phyloP scores from a whole-genome alignment of 2,329 filamentous ascomycete species.

The Fusarium abutilonis region DNA sequence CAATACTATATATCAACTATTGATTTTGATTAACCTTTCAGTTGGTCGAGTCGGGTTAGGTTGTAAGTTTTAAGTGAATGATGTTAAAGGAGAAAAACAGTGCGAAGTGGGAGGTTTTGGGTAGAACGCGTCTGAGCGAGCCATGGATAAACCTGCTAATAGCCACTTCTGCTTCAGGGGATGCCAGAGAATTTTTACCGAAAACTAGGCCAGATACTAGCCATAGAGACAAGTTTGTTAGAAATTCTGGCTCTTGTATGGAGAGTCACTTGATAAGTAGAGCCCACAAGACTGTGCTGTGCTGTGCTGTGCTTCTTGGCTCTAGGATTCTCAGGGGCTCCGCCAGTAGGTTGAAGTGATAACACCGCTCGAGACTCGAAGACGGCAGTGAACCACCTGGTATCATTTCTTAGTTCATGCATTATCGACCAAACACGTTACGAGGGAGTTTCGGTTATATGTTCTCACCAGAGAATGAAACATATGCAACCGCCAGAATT shows the following conservation, averaged over 20 bases:
- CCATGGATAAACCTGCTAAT: too few relatives aligned
- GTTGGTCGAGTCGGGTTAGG: too few relatives aligned
- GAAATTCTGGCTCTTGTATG: too few relatives aligned
- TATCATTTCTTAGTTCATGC: background rate
- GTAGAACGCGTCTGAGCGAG: too few relatives aligned
- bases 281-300: too few relatives aligned
- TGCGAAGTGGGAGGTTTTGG: background rate
- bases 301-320: background rate
- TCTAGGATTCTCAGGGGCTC: background rate
- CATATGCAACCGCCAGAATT: background rate
- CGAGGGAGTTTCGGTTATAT: background rate
- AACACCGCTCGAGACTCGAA: background rate
- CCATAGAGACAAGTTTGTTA: too few relatives aligned
- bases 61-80: background rate
- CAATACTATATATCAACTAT: background rate
- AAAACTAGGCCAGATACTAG: too few relatives aligned
- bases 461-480: background rate
- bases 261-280: too few relatives aligned
- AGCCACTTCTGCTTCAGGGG: background rate
- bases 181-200: background rate
- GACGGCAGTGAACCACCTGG: too few relatives aligned
- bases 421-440: background rate
- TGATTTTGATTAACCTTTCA: background rate
- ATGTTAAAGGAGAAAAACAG: background rate
- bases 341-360: background rate